Evolutionary conservation across 1,284 basidiomycete species (phyloP), one percentile per base, ranked within the genome.

Genomic region (Mycosarcoma maydis): DNA sequence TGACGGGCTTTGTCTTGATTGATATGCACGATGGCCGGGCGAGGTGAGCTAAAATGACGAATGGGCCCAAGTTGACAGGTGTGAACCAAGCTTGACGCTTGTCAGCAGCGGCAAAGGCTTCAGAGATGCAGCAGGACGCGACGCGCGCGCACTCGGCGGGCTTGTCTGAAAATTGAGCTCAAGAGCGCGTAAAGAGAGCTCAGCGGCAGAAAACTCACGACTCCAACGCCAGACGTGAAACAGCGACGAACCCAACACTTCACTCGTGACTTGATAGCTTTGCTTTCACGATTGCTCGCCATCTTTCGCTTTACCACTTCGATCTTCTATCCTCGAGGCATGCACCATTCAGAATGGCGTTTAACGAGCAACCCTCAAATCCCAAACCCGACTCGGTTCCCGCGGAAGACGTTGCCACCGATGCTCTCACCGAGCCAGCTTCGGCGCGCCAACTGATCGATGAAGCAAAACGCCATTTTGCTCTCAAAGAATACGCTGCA

Each of bases 391-490:
- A 47, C 13, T 4, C 22, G 4, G 41, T 14, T 11, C 24, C 34
- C 10, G 53, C 43, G 3, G 51, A 26, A 9, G 33, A 20, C 10
- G 38, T 10, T 7, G 42, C 33, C 10, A 16, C 54, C 16, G 49
- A 19, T 27, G 36, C 26, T 3, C 40, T 20, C 19, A 38, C 17
- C 5, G 32, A 24, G 10, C n/a, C 36, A 23, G 26, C 38, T 29
- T 30, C 59, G 9, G 66, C 68, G 1, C 56, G 61, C 7, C 61
- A 68, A 24, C 56, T 67, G 33, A 55, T 80, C 32, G 78, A 80
- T 46, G 71, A 77, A 33, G 71, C 76, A 24, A 54, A 62, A n/a
- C 70, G 76, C 14, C 52, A 70, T 36, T 70, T 73, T 47, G 78
- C 78, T 7, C 52, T 78, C 36, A 80, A 80, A 33, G 60, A 77